These are phyloP conservation scores for Rhodotorula sp. DNA, from an alignment of 1,284 basidiomycete genomes.

Conservation along the genomic window DNA sequence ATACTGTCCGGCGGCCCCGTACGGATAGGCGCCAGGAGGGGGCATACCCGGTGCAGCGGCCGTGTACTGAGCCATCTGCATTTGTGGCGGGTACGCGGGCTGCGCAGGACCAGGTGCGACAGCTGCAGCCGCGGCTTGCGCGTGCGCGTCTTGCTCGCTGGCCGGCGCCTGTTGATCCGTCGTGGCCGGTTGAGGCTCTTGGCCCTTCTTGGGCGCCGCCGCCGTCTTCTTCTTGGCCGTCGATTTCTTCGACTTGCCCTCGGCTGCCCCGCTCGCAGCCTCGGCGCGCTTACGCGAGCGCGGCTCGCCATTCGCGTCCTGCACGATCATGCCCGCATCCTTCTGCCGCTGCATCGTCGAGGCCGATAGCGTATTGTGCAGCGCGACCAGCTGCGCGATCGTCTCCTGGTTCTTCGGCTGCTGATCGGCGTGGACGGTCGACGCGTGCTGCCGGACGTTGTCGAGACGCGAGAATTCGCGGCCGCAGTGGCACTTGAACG, in stretches of 20 bases:
- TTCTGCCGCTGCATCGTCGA: conserved; percentile 29
- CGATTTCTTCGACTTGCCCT: conserved; percentile 2
- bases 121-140: neutral
- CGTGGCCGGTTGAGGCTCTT: conserved; percentile 9
- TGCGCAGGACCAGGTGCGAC: no score
- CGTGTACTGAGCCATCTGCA: neutral
- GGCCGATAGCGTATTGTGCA: conserved; percentile 40
- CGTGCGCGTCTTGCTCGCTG: neutral
- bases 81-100: no score
- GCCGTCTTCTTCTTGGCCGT: conserved; percentile 3
- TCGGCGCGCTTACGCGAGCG: neutral
- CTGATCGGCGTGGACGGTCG: conserved; percentile 91
- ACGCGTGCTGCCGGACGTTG: conserved; percentile 92
- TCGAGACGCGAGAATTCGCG: conserved; percentile 95
- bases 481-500: conserved; percentile 89
- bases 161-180: neutral
- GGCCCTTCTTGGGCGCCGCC: conserved; percentile 15
- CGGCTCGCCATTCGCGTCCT: conserved; percentile 4
- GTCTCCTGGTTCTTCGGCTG: conserved; percentile 48
- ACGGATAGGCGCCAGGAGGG: neutral
- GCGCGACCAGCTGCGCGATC: conserved; percentile 62
- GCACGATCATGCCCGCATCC: conserved; percentile 38
- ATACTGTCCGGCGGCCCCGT: neutral
- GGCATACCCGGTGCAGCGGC: neutral
- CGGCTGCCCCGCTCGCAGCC: neutral